Conservation (phyloP, 2,329 filamentous ascomycete genomes). For the Atkinsonella texensis region DNA sequence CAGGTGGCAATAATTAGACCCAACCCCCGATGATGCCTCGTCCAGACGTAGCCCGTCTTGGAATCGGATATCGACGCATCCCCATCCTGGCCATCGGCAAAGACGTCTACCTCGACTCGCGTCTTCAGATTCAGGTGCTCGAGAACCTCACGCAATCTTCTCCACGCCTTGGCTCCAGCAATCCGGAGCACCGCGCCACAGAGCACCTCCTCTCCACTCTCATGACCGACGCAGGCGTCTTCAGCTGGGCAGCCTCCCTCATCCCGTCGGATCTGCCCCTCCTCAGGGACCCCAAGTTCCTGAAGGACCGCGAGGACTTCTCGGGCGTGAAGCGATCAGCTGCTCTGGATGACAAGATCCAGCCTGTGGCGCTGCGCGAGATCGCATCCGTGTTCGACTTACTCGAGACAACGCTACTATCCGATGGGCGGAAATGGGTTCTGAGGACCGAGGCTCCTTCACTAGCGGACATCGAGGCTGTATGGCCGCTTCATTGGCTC, state of each 20-base stretch:
- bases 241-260: constrained; percentile 37
- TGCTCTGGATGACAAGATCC: constrained; percentile 14
- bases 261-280: constrained; percentile 44
- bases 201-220: constrained; percentile 44
- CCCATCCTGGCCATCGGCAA: constrained; percentile 54
- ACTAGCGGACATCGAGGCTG: constrained; percentile 56
- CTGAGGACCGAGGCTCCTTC: constrained; percentile 38
- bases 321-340: constrained; percentile 16
- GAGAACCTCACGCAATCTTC: constrained; percentile 40
- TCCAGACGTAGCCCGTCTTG: constrained; percentile 48
- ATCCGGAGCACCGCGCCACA: constrained; percentile 30
- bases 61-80: constrained; percentile 56
- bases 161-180: constrained; percentile 24
- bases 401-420: constrained; percentile 50
- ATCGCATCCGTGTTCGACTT: constrained; percentile 42
- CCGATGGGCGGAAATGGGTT: constrained; percentile 56
- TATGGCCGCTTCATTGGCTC: constrained; percentile 60
- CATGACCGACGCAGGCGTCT: constrained; percentile 45
- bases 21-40: constrained; percentile 57
- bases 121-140: constrained; percentile 54
- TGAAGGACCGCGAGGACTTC: constrained; percentile 40
- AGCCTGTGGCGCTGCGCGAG: constrained; percentile 44
- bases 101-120: constrained; percentile 58
- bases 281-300: constrained; percentile 45
- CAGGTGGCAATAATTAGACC: constrained; percentile 30